Base-by-base conservation (phyloP, 129 eudicot genomes). In the Chrysanthemum lavandulifolium region DNA sequence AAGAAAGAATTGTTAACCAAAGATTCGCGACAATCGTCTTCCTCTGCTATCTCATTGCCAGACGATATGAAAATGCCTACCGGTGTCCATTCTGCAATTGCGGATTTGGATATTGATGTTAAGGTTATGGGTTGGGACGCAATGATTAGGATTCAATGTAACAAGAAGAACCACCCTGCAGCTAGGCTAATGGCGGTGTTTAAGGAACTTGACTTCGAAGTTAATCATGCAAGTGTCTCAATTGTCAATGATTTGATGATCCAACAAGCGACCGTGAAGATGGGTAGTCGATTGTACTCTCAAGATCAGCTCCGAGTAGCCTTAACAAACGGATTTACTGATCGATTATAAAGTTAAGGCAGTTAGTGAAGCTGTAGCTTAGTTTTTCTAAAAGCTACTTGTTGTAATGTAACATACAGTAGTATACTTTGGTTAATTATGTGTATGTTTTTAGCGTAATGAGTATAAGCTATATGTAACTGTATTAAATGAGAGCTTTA, bases 41-140 rank as follows among this genome's bases (percentile, higher is more conserved):
- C 83, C 36, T 64, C 85, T 1, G 18, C 72, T 12, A 69, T 61
- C 16, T 10, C 79, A 0, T 7, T 67, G 0, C 71, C 74, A 11
- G 73, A 77, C 15, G 87, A 88, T 50, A 19, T 64, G 79, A 85
- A 73, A 68, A 45, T 23, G 16, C 14, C 82, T 0, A 16, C 40
- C 23, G 36, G 49, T 19, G 69, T 14, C 74, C 81, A 4, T 58
- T 48, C 10, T 31, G 81, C 64, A 3, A 25, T 31, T 1, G 69
- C 76, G 5, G 87, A 94, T 59, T 21, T 88, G 60, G 97, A 94
- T 3, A 73, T 94, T 0, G 97, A 94, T 13, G 96, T 90, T 21
- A 94, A 88, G 88, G 85, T 94, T 36, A 90, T 88, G 1, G 97
- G 97, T 1, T 78, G 93, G 93, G 99, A 94, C 21, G 97, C 90